Percentiles rank a stretch among this genome's conserved stretches.
phyloP scores from a whole-genome alignment of 2,329 filamentous ascomycete species.

The Fonsecaea erecta region DNA sequence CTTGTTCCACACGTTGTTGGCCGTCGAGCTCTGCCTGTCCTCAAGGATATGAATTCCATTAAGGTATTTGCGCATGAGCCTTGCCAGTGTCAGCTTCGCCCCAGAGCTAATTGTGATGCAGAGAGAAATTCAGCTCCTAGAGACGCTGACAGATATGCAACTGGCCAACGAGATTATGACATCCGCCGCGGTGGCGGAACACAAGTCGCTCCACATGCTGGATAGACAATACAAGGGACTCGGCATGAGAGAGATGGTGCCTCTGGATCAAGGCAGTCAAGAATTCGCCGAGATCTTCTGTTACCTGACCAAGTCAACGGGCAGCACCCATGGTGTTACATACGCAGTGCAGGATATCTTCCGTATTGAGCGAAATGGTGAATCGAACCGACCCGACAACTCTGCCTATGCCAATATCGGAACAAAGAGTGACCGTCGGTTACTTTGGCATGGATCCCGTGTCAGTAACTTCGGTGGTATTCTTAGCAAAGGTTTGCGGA shows the following conservation, averaged over 20 bases:
- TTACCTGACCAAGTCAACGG: constrained; percentile 71
- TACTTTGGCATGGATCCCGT: constrained; percentile 87
- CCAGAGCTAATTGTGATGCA: constrained; percentile 6
- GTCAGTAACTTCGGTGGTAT: constrained; percentile 87
- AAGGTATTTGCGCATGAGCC: constrained; percentile 17
- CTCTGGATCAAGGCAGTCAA: constrained; percentile 60
- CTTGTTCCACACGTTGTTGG: constrained; percentile 83
- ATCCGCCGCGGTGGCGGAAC: constrained; percentile 57
- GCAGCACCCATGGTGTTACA: constrained; percentile 65
- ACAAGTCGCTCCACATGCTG: constrained; percentile 63
- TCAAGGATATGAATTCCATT: constrained; percentile 31
- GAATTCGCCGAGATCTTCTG: constrained; percentile 70
- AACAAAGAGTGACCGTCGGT: constrained; percentile 66
- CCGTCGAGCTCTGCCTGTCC: constrained; percentile 53
- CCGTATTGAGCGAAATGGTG: constrained; percentile 76
- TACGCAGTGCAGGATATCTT: constrained; percentile 73
- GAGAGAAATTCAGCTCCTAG: constrained; percentile 44
- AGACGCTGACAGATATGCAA: constrained; percentile 84
- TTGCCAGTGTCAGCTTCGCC: neutral
- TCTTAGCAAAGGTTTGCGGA: constrained; percentile 83
- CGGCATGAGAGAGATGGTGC: constrained; percentile 75
- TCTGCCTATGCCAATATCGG: constrained; percentile 58
- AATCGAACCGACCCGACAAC: constrained; percentile 69
- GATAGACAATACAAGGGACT: constrained; percentile 75
- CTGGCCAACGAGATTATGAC: constrained; percentile 79